These are phyloP conservation scores for Calonectria fujianensis DNA, from an alignment of 2,329 filamentous ascomycete species.

Conservation along the genomic window DNA sequence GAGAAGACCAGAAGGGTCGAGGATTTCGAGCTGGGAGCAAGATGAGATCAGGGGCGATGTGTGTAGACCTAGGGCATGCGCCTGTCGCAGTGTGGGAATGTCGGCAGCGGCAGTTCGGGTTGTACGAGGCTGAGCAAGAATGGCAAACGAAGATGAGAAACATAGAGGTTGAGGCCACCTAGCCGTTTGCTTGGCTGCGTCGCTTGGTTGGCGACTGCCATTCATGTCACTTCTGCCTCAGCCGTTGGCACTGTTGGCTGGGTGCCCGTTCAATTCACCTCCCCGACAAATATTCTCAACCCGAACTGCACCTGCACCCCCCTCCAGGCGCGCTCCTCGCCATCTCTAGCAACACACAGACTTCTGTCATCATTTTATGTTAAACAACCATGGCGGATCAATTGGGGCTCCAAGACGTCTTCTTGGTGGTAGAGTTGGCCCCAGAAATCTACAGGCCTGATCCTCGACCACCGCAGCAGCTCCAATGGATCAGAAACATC, in stretches of 20 bases:
- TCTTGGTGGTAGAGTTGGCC: not conserved
- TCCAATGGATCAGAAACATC: not conserved
- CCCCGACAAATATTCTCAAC: not conserved
- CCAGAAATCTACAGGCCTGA: not conserved
- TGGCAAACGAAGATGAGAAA: not conserved
- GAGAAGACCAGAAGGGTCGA: not conserved
- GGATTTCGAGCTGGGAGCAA: not conserved
- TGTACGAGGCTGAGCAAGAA: not conserved
- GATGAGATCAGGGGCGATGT: not conserved
- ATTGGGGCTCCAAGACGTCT: not conserved
- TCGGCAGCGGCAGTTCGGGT: not conserved
- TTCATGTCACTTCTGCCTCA: not conserved
- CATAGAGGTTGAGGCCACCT: not conserved
- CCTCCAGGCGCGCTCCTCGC: not conserved
- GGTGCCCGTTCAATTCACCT: not conserved
- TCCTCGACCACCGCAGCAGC: not conserved
- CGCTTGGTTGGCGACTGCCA: not conserved
- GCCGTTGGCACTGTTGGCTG: not conserved
- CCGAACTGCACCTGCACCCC: not conserved
- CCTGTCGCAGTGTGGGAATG: not conserved
- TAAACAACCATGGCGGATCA: not conserved
- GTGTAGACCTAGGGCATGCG: too few species aligned
- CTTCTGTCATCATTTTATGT: not conserved
- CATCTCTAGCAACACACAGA: not conserved
- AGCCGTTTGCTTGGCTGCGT: not conserved